A percentile compares a stretch with the other conserved stretches of the same genome.
These are phyloP conservation scores for Terana coerulea DNA, from an alignment of 768 basidiomycete genomes.

Conservation along the genomic window DNA sequence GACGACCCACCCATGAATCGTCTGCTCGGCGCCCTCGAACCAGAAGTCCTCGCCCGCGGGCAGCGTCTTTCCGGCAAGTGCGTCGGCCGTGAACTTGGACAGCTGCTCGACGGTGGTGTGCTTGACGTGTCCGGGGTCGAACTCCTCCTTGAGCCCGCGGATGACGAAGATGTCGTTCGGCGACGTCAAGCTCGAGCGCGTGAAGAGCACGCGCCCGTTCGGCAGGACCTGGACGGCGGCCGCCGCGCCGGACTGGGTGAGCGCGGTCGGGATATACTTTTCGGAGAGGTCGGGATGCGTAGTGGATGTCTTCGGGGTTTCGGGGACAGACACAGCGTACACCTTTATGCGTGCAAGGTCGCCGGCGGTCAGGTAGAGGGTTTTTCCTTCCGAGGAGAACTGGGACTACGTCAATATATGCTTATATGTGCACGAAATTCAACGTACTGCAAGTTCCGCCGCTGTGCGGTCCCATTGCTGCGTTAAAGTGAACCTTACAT, in stretches of 20 bases:
- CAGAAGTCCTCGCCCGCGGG: slow-evolving; percentile 75
- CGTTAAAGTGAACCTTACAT: slow-evolving; percentile 70
- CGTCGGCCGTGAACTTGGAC: slow-evolving; percentile 58
- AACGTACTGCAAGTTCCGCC: slow-evolving; percentile 48
- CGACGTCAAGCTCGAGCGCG: slow-evolving; percentile 66
- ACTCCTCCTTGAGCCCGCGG: slow-evolving; percentile 41
- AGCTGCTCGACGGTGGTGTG: slow-evolving; percentile 40
- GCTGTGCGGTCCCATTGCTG: slow-evolving; percentile 86
- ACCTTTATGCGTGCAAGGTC: slow-evolving; percentile 77
- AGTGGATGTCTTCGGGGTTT: slow-evolving; percentile 52
- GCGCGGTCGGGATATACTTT: slow-evolving; percentile 50
- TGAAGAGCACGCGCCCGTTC: slow-evolving; percentile 62
- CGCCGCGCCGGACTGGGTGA: slow-evolving; percentile 56
- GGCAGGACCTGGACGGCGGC: slow-evolving; percentile 61
- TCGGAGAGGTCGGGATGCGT: slow-evolving; percentile 41
- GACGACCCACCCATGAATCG: slow-evolving; percentile 83
- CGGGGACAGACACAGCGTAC: slow-evolving; percentile 64
- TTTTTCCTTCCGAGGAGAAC: slow-evolving; percentile 72
- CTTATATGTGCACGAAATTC: background rate
- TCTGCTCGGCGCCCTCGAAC: slow-evolving; percentile 80
- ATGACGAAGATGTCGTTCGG: slow-evolving; percentile 81
- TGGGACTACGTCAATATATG: no score
- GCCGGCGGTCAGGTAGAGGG: slow-evolving; percentile 71
- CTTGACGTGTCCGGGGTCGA: slow-evolving; percentile 20
- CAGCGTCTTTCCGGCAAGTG: slow-evolving; percentile 56